A percentile compares a stretch with the other conserved stretches of the same genome.
Evolutionary conservation across 2,329 filamentous ascomycete species (phyloP).

Genomic region (Diaporthe ilicicola): DNA sequence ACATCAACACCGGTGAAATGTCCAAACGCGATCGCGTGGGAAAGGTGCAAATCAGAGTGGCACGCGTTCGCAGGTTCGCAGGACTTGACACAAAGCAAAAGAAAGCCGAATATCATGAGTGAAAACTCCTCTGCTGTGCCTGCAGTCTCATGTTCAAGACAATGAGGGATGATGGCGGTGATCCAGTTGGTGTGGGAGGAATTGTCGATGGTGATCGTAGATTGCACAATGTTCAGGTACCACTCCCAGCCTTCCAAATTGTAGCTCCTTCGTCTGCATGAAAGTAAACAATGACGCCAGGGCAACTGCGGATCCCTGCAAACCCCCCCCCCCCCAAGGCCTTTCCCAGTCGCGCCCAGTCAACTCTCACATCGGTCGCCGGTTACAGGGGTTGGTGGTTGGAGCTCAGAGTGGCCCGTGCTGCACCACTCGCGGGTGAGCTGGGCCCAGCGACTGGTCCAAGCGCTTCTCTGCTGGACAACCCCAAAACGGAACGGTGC

Average conservation of each 20-base stretch:
- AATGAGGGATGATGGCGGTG: not conserved
- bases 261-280: constrained; percentile 25
- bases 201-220: constrained; percentile 10
- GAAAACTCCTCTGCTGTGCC: not conserved
- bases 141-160: constrained; percentile 28
- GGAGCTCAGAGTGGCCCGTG: not conserved
- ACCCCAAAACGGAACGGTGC: constrained; percentile 5
- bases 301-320: constrained; percentile 33
- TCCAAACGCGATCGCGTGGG: constrained; percentile 22
- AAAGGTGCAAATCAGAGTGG: constrained; percentile 18
- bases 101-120: constrained; percentile 12
- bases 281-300: constrained; percentile 36
- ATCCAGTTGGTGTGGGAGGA: not conserved
- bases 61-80: constrained; percentile 14
- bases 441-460: constrained; percentile 6
- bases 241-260: constrained; percentile 30
- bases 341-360: not conserved
- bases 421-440: not conserved
- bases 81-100: constrained; percentile 1
- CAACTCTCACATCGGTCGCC: not conserved
- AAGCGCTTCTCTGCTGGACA: constrained; percentile 12
- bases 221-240: constrained; percentile 24
- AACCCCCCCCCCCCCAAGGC: constrained; percentile 2
- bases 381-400: not conserved
- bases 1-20: constrained; percentile 26